A percentile compares a stretch with the other conserved stretches of the same genome.
Evolutionary conservation across 768 basidiomycete genomes (phyloP).

Genomic region (Chalciporus pseudorubinellus): DNA sequence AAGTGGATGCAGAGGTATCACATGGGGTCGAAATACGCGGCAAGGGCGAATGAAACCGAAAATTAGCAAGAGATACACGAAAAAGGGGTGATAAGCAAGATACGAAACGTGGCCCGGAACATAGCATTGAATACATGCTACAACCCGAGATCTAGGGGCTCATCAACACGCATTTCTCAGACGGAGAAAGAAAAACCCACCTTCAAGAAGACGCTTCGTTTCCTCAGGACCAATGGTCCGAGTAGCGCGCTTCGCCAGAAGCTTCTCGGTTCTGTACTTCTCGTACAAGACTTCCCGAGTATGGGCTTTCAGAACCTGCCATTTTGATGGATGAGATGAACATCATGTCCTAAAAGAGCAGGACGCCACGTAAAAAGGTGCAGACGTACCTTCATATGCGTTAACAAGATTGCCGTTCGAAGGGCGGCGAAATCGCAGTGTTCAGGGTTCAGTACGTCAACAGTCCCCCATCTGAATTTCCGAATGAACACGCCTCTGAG

Average conservation of each 20-base stretch:
- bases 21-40: constrained; percentile 9
- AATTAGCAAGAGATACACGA: constrained; percentile 9
- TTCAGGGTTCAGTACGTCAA: constrained; percentile 80
- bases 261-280: constrained; percentile 87
- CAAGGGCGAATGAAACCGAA: not conserved
- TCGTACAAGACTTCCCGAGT: constrained; percentile 93
- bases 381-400: constrained; percentile 73
- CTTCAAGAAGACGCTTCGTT: constrained; percentile 68
- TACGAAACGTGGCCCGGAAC: constrained; percentile 13
- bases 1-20: constrained; percentile 19
- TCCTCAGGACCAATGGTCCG: constrained; percentile 74
- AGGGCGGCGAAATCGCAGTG: constrained; percentile 89
- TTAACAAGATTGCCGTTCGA: constrained; percentile 79
- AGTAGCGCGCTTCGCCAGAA: constrained; percentile 82
- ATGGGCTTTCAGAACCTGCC: constrained; percentile 72
- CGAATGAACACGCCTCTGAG: constrained; percentile 74
- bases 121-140: constrained; percentile 30
- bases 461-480: constrained; percentile 84
- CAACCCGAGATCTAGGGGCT: constrained; percentile 44
- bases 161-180: constrained; percentile 26
- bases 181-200: constrained; percentile 38
- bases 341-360: constrained; percentile 9
- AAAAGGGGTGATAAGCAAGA: constrained; percentile 24
- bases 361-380: constrained; percentile 19
- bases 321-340: constrained; percentile 8